Evolutionary conservation across 176 grass and related monocot species (phyloP), one percentile per base, ranked within the genome.

Genomic region (Tillandsia fasciculata): DNA sequence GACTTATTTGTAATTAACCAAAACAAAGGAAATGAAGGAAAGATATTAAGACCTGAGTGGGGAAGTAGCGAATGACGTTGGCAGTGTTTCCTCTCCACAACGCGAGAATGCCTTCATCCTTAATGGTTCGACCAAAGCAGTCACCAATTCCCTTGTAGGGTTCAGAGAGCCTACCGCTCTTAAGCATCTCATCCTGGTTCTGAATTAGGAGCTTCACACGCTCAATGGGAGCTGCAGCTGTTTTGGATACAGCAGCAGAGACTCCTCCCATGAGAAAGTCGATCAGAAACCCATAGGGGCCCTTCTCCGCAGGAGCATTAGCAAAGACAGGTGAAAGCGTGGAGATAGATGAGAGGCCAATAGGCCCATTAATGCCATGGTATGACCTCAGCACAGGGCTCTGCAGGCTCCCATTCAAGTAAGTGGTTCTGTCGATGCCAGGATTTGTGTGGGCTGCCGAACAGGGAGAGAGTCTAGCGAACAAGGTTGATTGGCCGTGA

Each of bases 71-170:
- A 49, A 67, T 67, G n/a, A 67, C 64, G 17, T 67, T 67, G 14
- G 64, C 64, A n/a, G 64, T 67, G 26, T 67, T 67, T 67, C 64
- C 64, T 67, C 64, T 5, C 29, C 28, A 67, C 64, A 67, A 67
- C n/a, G 64, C 20, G 12, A 67, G 29, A 0, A 67, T 9, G 29
- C 64, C 64, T 15, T 67, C 64, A 49, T 67, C 26, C 26, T 67
- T 67, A 7, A 67, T 48, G 3, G 64, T 67, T 48, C 64, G 64
- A 11, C 3, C 24, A 67, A 67, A 67, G 47, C 64, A 67, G 14
- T 67, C 64, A n/a, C 3, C 28, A 18, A 67, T 67, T 33, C 64
- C 64, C 64, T 67, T 67, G 28, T 67, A 67, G 24, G 64, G 64
- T 17, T 67, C 64, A 29, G 64, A 67, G 7, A 67, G 64, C 24